phyloP scores from a whole-genome alignment of 1,139 yeast species.

The Candida glucosophila region DNA sequence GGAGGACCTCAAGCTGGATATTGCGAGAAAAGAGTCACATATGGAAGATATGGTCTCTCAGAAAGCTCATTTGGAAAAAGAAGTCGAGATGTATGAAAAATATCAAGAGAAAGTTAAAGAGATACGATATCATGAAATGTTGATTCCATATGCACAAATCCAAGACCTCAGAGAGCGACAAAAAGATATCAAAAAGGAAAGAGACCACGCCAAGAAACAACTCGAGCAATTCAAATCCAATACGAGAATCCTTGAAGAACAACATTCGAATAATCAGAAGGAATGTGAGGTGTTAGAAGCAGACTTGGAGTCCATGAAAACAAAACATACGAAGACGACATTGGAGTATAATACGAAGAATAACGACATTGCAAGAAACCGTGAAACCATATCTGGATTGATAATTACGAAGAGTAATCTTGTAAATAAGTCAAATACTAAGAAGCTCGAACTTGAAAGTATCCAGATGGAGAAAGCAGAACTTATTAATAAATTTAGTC shows the following conservation, averaged over 20 bases:
- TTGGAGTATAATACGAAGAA: slow-evolving; percentile 4
- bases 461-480: slow-evolving; percentile 9
- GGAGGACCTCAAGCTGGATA: slow-evolving; percentile 15
- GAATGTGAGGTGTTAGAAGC: slow-evolving; percentile 1
- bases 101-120: slow-evolving; percentile 34
- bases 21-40: slow-evolving; percentile 21
- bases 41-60: slow-evolving; percentile 24
- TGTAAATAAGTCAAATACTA: slow-evolving; percentile 14
- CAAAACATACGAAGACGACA: slow-evolving; percentile 1
- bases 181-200: slow-evolving; percentile 29
- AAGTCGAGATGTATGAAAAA: slow-evolving; percentile 30
- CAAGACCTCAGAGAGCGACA: slow-evolving; percentile 44
- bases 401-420: slow-evolving; percentile 11
- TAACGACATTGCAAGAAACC: slow-evolving; percentile 9
- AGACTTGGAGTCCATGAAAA: neutral
- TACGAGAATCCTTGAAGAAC: slow-evolving; percentile 22
- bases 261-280: slow-evolving; percentile 7
- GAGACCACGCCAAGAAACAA: slow-evolving; percentile 29
- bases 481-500: slow-evolving; percentile 8
- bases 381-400: slow-evolving; percentile 12
- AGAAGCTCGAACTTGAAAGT: slow-evolving; percentile 15
- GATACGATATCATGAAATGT: slow-evolving; percentile 38
- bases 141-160: slow-evolving; percentile 55
- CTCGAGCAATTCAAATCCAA: slow-evolving; percentile 20
- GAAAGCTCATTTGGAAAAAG: slow-evolving; percentile 23